Evolutionary conservation across 305 asterid species (phyloP).

Genomic region (Galium porrigens): DNA sequence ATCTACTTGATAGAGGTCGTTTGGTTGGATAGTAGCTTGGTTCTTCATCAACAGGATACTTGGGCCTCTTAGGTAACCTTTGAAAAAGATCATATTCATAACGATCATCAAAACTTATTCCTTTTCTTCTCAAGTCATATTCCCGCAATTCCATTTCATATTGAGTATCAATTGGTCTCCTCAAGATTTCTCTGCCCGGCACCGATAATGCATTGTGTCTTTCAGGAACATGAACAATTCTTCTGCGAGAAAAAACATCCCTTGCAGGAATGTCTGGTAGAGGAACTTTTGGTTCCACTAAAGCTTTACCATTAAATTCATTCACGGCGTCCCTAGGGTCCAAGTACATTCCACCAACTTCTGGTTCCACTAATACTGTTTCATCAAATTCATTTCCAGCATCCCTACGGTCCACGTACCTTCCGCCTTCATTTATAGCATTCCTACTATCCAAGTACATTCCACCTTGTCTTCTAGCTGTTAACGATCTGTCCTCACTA

Average conservation of each 20-base stretch:
- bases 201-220: slow-evolving; percentile 12
- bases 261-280: slow-evolving; percentile 3
- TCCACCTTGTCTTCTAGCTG: slow-evolving; percentile 9
- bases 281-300: slow-evolving; percentile 18
- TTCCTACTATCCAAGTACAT: slow-evolving; percentile 8
- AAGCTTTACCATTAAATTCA: slow-evolving; percentile 12
- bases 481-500: slow-evolving; percentile 9
- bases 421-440: slow-evolving; percentile 5
- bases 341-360: slow-evolving; percentile 9
- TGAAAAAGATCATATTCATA: slow-evolving; percentile 1
- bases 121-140: slow-evolving; percentile 9
- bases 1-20: slow-evolving; percentile 5
- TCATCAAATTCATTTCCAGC: slow-evolving; percentile 7
- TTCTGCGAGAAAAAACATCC: slow-evolving; percentile 11
- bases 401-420: slow-evolving; percentile 4
- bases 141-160: slow-evolving; percentile 14
- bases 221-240: slow-evolving; percentile 12
- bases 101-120: slow-evolving; percentile 11
- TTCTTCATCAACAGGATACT: slow-evolving; percentile 17
- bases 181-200: slow-evolving; percentile 17
- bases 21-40: slow-evolving; percentile 12
- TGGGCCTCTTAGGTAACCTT: slow-evolving; percentile 18
- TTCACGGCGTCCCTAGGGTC: slow-evolving; percentile 9
- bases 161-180: slow-evolving; percentile 10
- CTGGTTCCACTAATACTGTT: slow-evolving; percentile 8